Conservation (phyloP, 163 green algal species). For the Volvox carteri region DNA sequence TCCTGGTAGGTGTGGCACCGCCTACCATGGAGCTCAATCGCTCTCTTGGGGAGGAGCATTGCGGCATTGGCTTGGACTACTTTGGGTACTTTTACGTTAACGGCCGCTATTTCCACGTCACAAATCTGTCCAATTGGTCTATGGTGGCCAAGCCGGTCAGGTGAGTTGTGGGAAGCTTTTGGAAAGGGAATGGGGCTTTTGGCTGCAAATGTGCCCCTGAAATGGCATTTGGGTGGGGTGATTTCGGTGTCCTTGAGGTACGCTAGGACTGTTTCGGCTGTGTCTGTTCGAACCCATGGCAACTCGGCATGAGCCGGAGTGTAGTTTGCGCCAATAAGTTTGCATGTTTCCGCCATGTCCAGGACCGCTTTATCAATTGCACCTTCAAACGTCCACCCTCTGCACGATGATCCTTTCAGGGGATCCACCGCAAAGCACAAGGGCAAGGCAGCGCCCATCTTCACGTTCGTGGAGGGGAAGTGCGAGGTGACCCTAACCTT, state of each 20-base stretch:
- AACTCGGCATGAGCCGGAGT: too few relatives aligned
- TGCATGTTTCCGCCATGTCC: too few relatives aligned
- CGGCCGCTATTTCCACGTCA: conserved; percentile 77
- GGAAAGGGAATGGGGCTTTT: too few relatives aligned
- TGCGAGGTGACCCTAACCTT: conserved; percentile 76
- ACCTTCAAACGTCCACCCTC: too few relatives aligned
- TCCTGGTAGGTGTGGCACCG: conserved; percentile 76
- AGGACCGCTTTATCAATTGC: too few relatives aligned
- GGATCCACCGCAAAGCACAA: conserved; percentile 79
- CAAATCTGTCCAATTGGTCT: conserved; percentile 74
- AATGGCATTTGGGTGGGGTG: too few relatives aligned
- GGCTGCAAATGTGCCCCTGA: too few relatives aligned
- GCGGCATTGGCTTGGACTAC: conserved; percentile 78
- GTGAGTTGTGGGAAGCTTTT: neutral
- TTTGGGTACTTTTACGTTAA: conserved; percentile 82
- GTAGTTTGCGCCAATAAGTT: too few relatives aligned
- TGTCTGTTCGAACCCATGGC: too few relatives aligned
- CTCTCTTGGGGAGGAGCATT: conserved; percentile 69
- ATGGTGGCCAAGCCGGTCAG: conserved; percentile 71
- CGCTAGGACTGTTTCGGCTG: too few relatives aligned
- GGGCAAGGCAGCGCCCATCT: conserved; percentile 73
- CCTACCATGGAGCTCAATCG: conserved; percentile 72
- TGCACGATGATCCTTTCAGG: too few relatives aligned
- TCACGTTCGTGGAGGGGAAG: conserved; percentile 74
- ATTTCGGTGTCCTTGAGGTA: too few relatives aligned